A percentile compares a stretch with the other conserved stretches of the same genome.
phyloP scores from a whole-genome alignment of 345 rosid species.

The Draba incana region DNA sequence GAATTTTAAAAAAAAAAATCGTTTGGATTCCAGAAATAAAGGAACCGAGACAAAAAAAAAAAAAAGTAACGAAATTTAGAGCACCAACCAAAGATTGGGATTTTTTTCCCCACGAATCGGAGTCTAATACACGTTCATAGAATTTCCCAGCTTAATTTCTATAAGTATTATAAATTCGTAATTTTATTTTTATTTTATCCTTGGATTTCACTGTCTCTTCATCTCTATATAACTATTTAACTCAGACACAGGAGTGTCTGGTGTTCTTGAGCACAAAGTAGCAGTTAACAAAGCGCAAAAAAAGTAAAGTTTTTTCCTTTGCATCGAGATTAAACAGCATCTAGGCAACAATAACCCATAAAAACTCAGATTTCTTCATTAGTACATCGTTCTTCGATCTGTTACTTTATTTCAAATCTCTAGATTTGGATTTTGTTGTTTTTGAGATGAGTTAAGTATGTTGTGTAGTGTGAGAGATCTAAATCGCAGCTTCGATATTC shows the following conservation, averaged over 20 bases:
- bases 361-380: conserved; percentile 23
- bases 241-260: conserved; percentile 35
- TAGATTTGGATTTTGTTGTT: conserved; percentile 26
- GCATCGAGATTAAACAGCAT: conserved; percentile 29
- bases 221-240: conserved; percentile 21
- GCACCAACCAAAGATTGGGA: neutral
- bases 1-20: conserved; percentile 1
- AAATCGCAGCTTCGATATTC: conserved; percentile 27
- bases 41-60: conserved; percentile 43
- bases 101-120: conserved; percentile 21
- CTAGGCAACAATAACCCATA: neutral
- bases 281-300: conserved; percentile 4
- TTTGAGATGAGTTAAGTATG: conserved; percentile 24
- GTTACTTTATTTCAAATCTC: conserved; percentile 1
- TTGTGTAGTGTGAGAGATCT: conserved; percentile 31
- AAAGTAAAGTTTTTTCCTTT: conserved; percentile 5
- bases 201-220: conserved; percentile 28
- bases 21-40: conserved; percentile 36
- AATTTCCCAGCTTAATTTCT: conserved; percentile 20
- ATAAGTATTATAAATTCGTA: conserved; percentile 7
- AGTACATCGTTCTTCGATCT: conserved; percentile 34
- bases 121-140: conserved; percentile 28
- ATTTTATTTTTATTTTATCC: neutral
- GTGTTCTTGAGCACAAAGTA: conserved; percentile 37
- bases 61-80: conserved; percentile 18